phyloP scores from a whole-genome alignment of 2,329 filamentous ascomycete species.

The Thielaviopsis euricoi region DNA sequence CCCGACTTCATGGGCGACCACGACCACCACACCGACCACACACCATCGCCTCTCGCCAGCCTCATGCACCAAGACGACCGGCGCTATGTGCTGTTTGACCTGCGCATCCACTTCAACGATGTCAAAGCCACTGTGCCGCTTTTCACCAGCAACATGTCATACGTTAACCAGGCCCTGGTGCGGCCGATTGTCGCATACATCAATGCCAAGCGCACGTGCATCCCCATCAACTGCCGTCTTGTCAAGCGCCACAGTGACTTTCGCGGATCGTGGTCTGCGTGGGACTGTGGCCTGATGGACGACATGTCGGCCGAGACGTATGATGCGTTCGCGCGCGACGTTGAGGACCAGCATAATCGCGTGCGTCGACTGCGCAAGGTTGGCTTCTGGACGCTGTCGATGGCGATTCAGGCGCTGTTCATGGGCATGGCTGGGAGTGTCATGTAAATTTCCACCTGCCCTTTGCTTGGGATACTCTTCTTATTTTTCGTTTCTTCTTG shows the following conservation, averaged over 20 bases:
- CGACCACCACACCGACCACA: conserved; percentile 10
- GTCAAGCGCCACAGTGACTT: conserved; percentile 83
- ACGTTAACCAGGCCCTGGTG: conserved; percentile 89
- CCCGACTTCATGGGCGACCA: conserved; percentile 10
- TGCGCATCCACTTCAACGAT: conserved; percentile 89
- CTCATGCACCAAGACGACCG: conserved; percentile 37
- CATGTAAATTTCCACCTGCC: conserved; percentile 22
- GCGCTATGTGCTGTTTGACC: conserved; percentile 79
- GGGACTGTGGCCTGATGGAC: conserved; percentile 85
- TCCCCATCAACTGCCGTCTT: conserved; percentile 85
- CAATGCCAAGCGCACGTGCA: conserved; percentile 87
- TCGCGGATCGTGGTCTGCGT: conserved; percentile 87
- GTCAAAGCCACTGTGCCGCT: conserved; percentile 84
- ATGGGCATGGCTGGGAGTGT: conserved; percentile 84
- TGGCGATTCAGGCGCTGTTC: conserved; percentile 85
- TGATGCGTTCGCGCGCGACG: conserved; percentile 79
- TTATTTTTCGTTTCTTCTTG: neutral
- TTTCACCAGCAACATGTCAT: conserved; percentile 81
- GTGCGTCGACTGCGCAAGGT: conserved; percentile 85
- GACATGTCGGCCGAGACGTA: conserved; percentile 90
- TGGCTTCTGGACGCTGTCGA: conserved; percentile 84
- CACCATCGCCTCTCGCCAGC: neutral
- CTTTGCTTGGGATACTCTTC: neutral
- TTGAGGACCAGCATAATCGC: conserved; percentile 74
- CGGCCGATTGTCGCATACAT: conserved; percentile 96